These are phyloP conservation scores for Naganishia sp. DNA, from an alignment of 1,284 basidiomycete species.

Conservation along the genomic window DNA sequence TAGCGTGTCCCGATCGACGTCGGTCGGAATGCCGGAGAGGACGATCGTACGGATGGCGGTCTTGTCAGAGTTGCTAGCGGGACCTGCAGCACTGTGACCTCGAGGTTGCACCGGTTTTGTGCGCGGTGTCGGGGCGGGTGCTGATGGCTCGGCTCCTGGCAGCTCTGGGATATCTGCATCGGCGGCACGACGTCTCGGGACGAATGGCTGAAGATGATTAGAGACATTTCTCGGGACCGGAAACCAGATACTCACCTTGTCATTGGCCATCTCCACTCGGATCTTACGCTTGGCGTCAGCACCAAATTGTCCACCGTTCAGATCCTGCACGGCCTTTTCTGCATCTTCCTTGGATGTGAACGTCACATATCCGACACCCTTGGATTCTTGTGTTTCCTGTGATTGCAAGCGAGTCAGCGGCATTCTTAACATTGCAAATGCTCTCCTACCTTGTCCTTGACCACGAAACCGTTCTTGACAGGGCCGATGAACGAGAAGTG, in stretches of 20 bases:
- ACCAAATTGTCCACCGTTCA: conserved; percentile 60
- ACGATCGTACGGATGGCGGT: conserved; percentile 77
- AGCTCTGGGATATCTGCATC: conserved; percentile 27
- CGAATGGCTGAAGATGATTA: background rate
- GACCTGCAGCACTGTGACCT: background rate
- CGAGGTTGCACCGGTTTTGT: conserved; percentile 61
- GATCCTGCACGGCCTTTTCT: conserved; percentile 64
- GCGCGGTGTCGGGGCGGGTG: conserved; percentile 50
- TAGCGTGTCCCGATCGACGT: conserved; percentile 69
- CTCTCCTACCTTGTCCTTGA: conserved; percentile 57
- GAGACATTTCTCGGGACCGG: background rate
- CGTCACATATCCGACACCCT: conserved; percentile 97
- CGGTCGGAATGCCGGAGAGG: conserved; percentile 69
- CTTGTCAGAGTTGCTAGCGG: conserved; percentile 58
- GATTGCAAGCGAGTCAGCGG: background rate
- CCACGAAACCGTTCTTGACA: conserved; percentile 89
- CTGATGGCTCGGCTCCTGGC: conserved; percentile 32
- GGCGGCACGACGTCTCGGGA: conserved; percentile 2
- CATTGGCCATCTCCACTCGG: conserved; percentile 76
- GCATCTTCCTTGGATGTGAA: conserved; percentile 91
- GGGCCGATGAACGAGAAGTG: conserved; percentile 95
- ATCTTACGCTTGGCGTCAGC: conserved; percentile 64
- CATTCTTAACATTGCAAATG: too few relatives aligned
- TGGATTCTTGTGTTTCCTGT: conserved; percentile 74
- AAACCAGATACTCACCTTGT: conserved; percentile 61